Percentiles rank a stretch among this genome's conserved stretches.
Evolutionary conservation across 805 yeast genomes (phyloP).

Genomic region (Teunomyces lycoperdinae): DNA sequence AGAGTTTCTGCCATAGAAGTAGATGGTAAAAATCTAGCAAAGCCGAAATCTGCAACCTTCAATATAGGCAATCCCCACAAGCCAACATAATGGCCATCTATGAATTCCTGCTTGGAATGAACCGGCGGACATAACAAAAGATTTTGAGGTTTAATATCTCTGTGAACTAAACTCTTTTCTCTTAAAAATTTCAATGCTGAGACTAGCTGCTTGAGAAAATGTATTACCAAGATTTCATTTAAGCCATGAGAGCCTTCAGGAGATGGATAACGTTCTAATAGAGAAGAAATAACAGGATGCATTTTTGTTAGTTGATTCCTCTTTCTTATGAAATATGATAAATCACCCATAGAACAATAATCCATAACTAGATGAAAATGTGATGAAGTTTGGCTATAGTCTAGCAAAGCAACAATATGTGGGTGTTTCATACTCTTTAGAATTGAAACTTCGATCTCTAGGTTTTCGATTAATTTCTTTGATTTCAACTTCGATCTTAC

Average conservation of each 20-base stretch:
- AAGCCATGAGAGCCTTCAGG: constrained; percentile 77
- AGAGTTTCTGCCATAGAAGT: constrained; percentile 94
- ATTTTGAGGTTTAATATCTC: constrained; percentile 96
- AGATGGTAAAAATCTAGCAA: constrained; percentile 90
- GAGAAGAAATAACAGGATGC: constrained; percentile 74
- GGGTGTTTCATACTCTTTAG: constrained; percentile 87
- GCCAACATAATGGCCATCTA: constrained; percentile 62
- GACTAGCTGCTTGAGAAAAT: constrained; percentile 82
- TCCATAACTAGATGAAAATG: constrained; percentile 94
- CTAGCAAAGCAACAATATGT: constrained; percentile 84
- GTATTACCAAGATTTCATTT: constrained; percentile 72
- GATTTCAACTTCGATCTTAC: constrained; percentile 76
- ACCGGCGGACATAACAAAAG: constrained; percentile 78
- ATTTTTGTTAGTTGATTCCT: constrained; percentile 67
- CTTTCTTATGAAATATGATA: constrained; percentile 80
- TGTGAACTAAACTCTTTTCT: constrained; percentile 80
- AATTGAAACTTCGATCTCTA: constrained; percentile 89
- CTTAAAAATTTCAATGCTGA: constrained; percentile 82
- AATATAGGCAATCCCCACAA: constrained; percentile 85
- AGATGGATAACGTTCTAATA: constrained; percentile 80
- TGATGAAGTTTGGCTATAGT: constrained; percentile 71
- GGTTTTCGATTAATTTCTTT: constrained; percentile 82
- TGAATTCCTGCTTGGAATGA: constrained; percentile 59
- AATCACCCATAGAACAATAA: constrained; percentile 92
- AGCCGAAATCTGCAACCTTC: constrained; percentile 96